Evolutionary conservation across 2,329 filamentous ascomycete genomes (phyloP), one percentile per base, ranked within the genome.

Genomic region (Fusarium haematococcum): DNA sequence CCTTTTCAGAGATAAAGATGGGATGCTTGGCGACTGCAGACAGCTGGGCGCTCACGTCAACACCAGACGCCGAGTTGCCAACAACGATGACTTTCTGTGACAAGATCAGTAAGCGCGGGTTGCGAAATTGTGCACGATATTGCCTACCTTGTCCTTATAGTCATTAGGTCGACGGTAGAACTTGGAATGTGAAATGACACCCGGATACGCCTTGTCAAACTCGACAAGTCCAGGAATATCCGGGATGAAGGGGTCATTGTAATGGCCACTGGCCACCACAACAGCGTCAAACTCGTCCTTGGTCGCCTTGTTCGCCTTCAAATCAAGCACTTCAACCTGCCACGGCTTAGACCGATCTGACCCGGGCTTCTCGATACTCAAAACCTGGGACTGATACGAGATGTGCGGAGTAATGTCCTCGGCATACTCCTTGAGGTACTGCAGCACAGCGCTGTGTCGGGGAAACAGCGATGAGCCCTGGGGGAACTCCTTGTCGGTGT

Each of bases 31-130:
- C 89, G 48, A 89, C 83, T 2, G 83, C 79, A 10, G 86, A 86
- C 33, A 95, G 90, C 74, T 95, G 93, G 1, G 84, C 84, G 32
- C 90, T 90, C 60, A 95, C 91, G 75, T 95, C 93, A 39, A 93
- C 83, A 3, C 92, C 93, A 0, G 92, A 94, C 0, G 92, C 92
- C 1, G 90, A 91, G 78, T 91, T 93, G 6, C 93, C 93, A 0
- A 95, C 88, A 0, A 95, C 86, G 6, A 84, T 79, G 10, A 95
- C 84, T 59, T 93, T 91, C 83, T 93, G 91, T 75, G 3, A 88
- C 32, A n/a, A 7, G 2, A 14, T 64, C 6, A 54, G 65, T 58
- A 43, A 61, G 27, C 9, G 3, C 16, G 3, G 4, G 20, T 13
- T 2, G 1, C 20, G n/a, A 8, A 2, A 23, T 11, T 35, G 6